phyloP scores from a whole-genome alignment of 2,329 filamentous ascomycete genomes.

The Xylaria sp. region DNA sequence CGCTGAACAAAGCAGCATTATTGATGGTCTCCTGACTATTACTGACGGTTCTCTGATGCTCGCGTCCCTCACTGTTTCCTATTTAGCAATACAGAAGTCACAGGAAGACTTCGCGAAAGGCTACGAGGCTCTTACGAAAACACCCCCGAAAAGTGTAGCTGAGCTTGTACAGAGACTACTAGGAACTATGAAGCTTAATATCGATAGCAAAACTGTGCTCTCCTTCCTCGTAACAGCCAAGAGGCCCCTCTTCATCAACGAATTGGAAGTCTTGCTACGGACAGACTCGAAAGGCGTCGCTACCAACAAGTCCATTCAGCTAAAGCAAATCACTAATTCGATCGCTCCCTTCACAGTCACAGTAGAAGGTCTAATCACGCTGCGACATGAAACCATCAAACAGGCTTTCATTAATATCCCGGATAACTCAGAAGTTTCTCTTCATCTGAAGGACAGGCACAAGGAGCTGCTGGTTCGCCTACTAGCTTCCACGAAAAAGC shows the following conservation, averaged over 20 bases:
- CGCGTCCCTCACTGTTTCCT: conserved; percentile 29
- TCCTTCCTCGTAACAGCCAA: conserved; percentile 32
- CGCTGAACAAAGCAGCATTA: conserved; percentile 23
- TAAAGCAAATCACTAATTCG: conserved; percentile 18
- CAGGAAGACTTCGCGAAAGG: conserved; percentile 25
- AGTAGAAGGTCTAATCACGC: conserved; percentile 29
- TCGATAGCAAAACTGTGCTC: conserved; percentile 21
- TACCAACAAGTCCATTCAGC: not conserved
- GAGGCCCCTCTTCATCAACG: conserved; percentile 31
- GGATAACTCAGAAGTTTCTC: conserved; percentile 29
- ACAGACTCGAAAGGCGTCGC: conserved; percentile 21
- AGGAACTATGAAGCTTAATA: conserved; percentile 23
- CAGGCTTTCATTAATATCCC: conserved; percentile 35
- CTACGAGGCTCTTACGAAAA: conserved; percentile 27
- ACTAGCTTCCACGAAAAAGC: conserved; percentile 18
- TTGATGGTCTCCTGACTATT: conserved; percentile 29
- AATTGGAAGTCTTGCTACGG: conserved; percentile 32
- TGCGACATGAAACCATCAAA: conserved; percentile 35
- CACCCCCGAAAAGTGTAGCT: conserved; percentile 17
- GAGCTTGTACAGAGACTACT: conserved; percentile 33
- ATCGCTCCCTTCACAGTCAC: conserved; percentile 30
- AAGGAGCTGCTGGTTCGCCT: conserved; percentile 35
- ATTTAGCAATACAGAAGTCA: conserved; percentile 31
- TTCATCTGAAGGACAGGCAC: conserved; percentile 36
- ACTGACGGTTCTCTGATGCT: conserved; percentile 30